Evolutionary conservation across 176 grass and related monocot genomes (phyloP).

Genomic region (maize (Zea mays)): DNA sequence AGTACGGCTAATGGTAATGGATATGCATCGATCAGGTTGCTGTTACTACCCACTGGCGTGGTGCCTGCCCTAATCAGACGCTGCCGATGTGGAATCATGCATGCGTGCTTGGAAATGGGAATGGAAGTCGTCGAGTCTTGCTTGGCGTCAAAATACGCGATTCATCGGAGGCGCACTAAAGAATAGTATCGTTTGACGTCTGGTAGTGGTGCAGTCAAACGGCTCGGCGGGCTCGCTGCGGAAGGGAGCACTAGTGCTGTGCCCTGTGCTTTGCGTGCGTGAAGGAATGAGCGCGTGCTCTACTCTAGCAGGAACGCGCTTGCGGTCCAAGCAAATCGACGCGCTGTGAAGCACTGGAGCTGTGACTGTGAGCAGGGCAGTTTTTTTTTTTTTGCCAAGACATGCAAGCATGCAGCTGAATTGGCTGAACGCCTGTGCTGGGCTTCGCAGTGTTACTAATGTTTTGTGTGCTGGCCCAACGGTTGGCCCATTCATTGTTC

Average conservation of each 20-base stretch:
- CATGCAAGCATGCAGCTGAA: too few species aligned
- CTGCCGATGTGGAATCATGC: not conserved
- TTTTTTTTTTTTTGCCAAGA: too few species aligned
- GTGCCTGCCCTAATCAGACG: not conserved
- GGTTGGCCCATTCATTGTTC: too few species aligned
- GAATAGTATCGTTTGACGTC: not conserved
- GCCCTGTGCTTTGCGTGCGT: not conserved
- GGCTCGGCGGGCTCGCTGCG: not conserved
- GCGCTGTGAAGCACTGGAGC: not conserved
- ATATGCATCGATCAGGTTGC: not conserved
- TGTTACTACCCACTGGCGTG: too few species aligned
- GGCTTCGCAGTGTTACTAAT: too few species aligned
- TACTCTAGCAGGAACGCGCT: too few species aligned
- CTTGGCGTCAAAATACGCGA: not conserved
- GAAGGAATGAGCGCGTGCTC: not conserved
- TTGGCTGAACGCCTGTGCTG: too few species aligned
- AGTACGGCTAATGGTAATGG: not conserved
- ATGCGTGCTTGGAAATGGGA: not conserved
- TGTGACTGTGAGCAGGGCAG: not conserved
- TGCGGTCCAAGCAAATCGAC: not conserved
- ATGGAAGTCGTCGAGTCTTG: not conserved
- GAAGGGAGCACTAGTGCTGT: not conserved
- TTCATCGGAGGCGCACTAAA: constrained; percentile 2
- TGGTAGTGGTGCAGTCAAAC: too few species aligned
- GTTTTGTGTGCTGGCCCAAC: too few species aligned